Evolutionary conservation across 192 early-diverging fungal genomes (phyloP).

Genomic region (Dissophora ornata): DNA sequence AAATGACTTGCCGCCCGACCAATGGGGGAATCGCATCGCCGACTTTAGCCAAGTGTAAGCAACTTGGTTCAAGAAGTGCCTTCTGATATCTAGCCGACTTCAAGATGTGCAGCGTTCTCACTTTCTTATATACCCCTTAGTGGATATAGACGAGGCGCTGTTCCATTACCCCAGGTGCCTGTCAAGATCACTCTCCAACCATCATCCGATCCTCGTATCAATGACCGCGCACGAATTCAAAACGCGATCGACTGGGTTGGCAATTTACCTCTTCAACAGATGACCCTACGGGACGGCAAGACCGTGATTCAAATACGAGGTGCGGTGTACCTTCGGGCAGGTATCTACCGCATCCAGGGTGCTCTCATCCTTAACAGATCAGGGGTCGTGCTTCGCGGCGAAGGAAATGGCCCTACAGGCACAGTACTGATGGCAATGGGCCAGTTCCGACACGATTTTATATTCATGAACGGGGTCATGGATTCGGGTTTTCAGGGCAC

Average conservation of each 20-base stretch:
- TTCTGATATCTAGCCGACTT: background rate
- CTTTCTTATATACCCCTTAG: background rate
- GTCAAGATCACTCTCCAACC: conserved; percentile 30
- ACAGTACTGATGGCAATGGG: conserved; percentile 27
- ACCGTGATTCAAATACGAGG: conserved; percentile 28
- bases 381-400: conserved; percentile 36
- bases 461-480: conserved; percentile 21
- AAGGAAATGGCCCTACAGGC: conserved; percentile 27
- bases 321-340: conserved; percentile 30
- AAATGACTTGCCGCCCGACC: conserved; percentile 30
- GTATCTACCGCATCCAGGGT: conserved; percentile 30
- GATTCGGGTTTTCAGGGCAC: conserved; percentile 32
- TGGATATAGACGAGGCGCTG: conserved; percentile 37
- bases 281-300: conserved; percentile 13
- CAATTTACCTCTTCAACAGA: background rate
- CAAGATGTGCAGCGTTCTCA: background rate
- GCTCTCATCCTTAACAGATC: conserved; percentile 28
- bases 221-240: conserved; percentile 44
- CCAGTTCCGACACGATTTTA: conserved; percentile 40
- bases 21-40: conserved; percentile 29
- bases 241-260: conserved; percentile 35
- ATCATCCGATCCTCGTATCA: conserved; percentile 24
- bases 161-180: conserved; percentile 29
- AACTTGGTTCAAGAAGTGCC: background rate
- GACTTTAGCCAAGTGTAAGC: conserved; percentile 51